Base-by-base conservation (phyloP, 202 grass and related monocot genomes). In the Hordeum pubiflorum region DNA sequence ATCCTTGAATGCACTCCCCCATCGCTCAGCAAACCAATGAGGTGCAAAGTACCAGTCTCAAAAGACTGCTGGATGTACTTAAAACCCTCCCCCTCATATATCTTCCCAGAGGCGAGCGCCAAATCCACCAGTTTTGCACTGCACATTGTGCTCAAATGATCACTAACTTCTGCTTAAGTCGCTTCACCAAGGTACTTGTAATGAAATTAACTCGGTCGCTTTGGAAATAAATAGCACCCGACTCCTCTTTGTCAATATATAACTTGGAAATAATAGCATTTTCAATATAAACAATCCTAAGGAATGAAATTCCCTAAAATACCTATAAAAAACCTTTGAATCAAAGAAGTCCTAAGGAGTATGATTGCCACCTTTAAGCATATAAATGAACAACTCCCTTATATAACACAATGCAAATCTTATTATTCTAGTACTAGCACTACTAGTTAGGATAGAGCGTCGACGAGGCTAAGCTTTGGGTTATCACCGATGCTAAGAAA, bases 1-100 rank as follows among this genome's bases (percentile, higher is more conserved):
- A 94, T 81, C 62, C 91, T 79, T 9, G 91, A 94, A 75, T 94
- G 91, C 4, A 94, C 89, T 21, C 91, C 91, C 3, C 91, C 91
- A 52, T 94, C 86, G 58, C 86, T 94, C 44, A 94, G 72, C 79
- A 94, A 40, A 0, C 91, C 89, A 81, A 94, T 94, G 41, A 94
- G 78, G 76, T 94, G 91, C 58, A 94, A 75, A 14, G 91, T 94
- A 40, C 91, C 89, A 5, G 61, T 56, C 10, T 85, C 84, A 32
- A 91, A 94, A 17, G 57, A 87, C 72, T 85, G 55, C 82, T 82
- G 82, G 61, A 94, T 91, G 89, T 87, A 87, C 61, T 87, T 94
- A 57, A 94, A 91, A 1, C 89, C 91, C 72, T 91, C 86, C n/a
- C 89, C 75, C 68, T 91, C 77, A 18, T 84, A 92, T 84, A 92